Percentiles rank a stretch among this genome's conserved stretches.
These are phyloP conservation scores for Talaromyces sp. DNA, from an alignment of 2,329 filamentous ascomycete species.

Conservation along the genomic window DNA sequence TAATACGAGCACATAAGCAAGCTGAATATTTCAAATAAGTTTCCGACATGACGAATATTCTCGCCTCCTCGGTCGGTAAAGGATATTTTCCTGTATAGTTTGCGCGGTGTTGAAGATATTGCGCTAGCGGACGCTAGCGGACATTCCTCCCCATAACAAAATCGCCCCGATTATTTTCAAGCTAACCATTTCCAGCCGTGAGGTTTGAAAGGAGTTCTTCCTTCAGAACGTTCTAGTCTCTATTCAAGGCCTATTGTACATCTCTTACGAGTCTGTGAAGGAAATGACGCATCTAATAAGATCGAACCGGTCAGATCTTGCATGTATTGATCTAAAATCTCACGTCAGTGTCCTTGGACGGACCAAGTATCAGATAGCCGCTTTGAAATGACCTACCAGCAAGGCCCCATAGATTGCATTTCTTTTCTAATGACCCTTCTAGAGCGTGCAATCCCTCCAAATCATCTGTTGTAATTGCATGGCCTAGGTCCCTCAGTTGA, in stretches of 20 bases:
- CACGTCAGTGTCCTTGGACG: neutral
- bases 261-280: neutral
- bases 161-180: neutral
- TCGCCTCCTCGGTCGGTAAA: neutral
- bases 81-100: neutral
- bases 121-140: neutral
- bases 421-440: neutral
- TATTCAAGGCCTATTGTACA: neutral
- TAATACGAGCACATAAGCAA: neutral
- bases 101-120: neutral
- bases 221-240: neutral
- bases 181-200: neutral
- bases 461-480: neutral
- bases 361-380: neutral
- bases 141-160: neutral
- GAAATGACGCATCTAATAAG: neutral
- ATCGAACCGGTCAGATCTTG: neutral
- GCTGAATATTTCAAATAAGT: neutral
- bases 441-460: neutral
- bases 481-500: neutral
- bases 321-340: neutral
- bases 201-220: neutral
- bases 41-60: neutral
- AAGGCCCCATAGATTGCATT: neutral
- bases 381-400: constrained; percentile 2